Base-by-base conservation (phyloP, 768 basidiomycete species). In the Rhizopogon vulgaris region DNA sequence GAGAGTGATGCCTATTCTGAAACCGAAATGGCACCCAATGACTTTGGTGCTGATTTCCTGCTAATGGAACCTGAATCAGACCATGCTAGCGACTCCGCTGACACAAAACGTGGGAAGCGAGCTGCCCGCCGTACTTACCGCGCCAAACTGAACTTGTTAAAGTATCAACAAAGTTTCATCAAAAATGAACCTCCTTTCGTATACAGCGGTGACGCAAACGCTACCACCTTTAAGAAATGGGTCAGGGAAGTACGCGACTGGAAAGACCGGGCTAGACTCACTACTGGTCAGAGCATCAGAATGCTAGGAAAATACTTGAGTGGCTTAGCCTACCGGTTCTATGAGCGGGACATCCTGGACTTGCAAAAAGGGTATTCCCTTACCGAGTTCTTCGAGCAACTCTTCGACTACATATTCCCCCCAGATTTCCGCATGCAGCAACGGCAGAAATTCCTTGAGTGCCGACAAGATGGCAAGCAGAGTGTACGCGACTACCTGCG, bases 361-460 rank as follows among this genome's bases (percentile, higher is more conserved):
- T 14, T 34, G 1, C 39, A 53, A 3, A 52, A 54, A 27, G 49
- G 52, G 15, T 59, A 56, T 34, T 41, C 34, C 0, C 48, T 57
- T 11, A 51, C 41, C 0, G 42, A 45, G 0, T 55, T 55, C 40
- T 57, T 60, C 10, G 49, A 52, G 7, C 50, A 6, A 0, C 24
- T 60, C 1, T 60, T 58, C 18, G 46, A 60, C 25, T 38, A 54
- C 22, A 32, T 52, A 7, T 60, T 60, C 48, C 59, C 56, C 0
- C 49, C 51, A 0, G 59, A 60, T 37, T 60, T 58, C 49, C 37
- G 49, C 0, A 56, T 53, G 47, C 49, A 56, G 14, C 57, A 58
- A 32, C 54, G 47, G 1, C 41, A 53, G 15, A 48, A 55, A 52
- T 58, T 60, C 39, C 37, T 55, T 2, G 37, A 4, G 3, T 58